Base-by-base conservation (phyloP, 768 basidiomycete genomes). In the Cubamyces sp. region DNA sequence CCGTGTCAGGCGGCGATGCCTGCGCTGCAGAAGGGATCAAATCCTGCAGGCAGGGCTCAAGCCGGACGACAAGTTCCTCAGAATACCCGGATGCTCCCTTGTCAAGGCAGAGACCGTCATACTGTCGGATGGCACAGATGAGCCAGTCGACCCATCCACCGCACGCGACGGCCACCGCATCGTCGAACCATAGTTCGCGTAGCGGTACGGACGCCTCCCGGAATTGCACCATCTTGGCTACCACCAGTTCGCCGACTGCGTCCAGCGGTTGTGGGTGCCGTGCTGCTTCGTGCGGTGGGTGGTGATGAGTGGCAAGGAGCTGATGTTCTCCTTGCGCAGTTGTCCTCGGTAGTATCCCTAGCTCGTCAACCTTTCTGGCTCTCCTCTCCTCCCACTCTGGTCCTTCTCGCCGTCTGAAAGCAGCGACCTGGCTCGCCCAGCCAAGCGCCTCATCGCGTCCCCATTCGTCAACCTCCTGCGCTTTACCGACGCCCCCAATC, bases 351-450 rank as follows among this genome's bases (percentile, higher is more conserved):
- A 62, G 52, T 4, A 60, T 75, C 11, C 65, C 60, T 23, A 52
- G 59, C 25, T 45, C 50, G 21, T 64, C 61, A 56, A 84, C 75
- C 49, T 69, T 73, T 23, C 51, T 59, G 50, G 71, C 75, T 12
- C 71, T 56, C 26, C n/a, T 66, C 40, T 67, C 64, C 3, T 61
- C 66, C 63, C 70, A 77, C 57, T 61, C 71, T 37, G 21, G 60
- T 25, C 72, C 74, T n/a, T 83, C 80, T 16, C 76, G 64, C 34
- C 85, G 74, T 47, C 71, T 79, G 69, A 94, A 94, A 3, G 76
- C 72, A 1, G 88, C 92, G 0, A 86, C 85, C 34, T 86, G 86
- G 16, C 82, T 84, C 12, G 92, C 92, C 18, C 83, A 87, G 1
- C 87, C 86, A 3, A 88, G 75, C 43, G 79, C 76, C 6, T 78